Evolutionary conservation across 257 asterid species (phyloP), one percentile per base, ranked within the genome.

Genomic region (Penstemon barbatus): DNA sequence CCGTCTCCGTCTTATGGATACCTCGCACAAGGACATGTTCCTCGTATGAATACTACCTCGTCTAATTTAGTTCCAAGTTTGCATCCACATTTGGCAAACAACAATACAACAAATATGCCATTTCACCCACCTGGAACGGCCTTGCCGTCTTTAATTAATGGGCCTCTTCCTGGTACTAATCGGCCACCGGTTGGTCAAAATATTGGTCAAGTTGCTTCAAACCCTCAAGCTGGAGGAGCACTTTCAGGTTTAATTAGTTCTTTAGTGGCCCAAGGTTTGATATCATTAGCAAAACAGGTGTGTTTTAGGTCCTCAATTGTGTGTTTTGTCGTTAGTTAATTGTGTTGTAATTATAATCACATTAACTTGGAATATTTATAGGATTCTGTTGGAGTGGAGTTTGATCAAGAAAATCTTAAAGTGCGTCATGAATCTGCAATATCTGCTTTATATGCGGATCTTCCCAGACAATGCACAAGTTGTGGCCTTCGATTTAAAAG

Each of bases 401-500:
- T 94, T 64, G 90, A 94, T 82, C 91, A 65, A 71, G 97, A 94
- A 61, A 66, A 68, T 59, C 92, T 94, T 42, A 94, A 83, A 87
- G 85, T 81, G 76, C 96, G 93, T n/a, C 92, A 81, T 40, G 96
- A 84, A 71, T 66, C 82, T 18, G 82, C 84, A 25, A 83, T 94
- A 77, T 81, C 80, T 49, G 81, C 97, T 57, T 74, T 94, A 25
- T 91, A 94, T 71, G 82, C 75, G 57, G 89, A 85, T 80, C 96
- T 91, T 73, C 96, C 96, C 7, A 85, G 99, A 50, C 99, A 93
- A 78, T 93, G 99, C 86, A 88, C 82, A 43, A 77, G 91, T 0
- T 94, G 99, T 71, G 99, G 97, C 33, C 89, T 79, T 68, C 89
- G 99, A 15, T 94, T 94, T 65, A 82, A 78, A 72, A 70, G 77